Percentiles rank a stretch among this genome's conserved stretches.
Conservation (phyloP, 2,329 filamentous ascomycete species). For the Penicillium sp. region DNA sequence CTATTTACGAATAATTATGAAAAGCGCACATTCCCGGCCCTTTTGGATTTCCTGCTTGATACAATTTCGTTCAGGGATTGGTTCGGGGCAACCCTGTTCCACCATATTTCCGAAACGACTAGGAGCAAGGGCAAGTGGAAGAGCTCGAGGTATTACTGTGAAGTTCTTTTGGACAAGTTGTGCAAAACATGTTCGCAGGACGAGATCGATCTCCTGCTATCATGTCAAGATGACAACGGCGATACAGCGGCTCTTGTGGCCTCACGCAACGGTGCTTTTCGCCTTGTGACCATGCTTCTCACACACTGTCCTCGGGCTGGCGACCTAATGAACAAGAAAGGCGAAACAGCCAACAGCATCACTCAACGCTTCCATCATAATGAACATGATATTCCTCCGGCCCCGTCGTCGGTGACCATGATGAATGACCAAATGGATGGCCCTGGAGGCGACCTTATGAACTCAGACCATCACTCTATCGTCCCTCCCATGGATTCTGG, state of each 20-base stretch:
- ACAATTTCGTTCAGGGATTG: conserved; percentile 81
- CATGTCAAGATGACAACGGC: conserved; percentile 80
- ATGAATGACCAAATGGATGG: conserved; percentile 43
- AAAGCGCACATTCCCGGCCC: conserved; percentile 83
- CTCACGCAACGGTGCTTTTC: conserved; percentile 83
- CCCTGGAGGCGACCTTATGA: conserved; percentile 32
- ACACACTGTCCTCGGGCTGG: conserved; percentile 76
- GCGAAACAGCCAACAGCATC: conserved; percentile 81
- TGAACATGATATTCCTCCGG: conserved; percentile 67
- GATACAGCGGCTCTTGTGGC: conserved; percentile 90
- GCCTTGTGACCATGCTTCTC: conserved; percentile 68
- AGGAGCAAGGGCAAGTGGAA: conserved; percentile 83
- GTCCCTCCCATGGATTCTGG: conserved; percentile 45
- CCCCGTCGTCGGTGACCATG: conserved; percentile 68
- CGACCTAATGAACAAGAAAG: conserved; percentile 79
- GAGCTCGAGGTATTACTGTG: conserved; percentile 90
- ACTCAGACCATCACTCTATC: conserved; percentile 32
- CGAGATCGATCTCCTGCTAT: conserved; percentile 77
- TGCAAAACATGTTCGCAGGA: conserved; percentile 75
- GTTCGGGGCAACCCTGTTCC: conserved; percentile 85
- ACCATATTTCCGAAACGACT: conserved; percentile 90
- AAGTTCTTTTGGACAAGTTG: conserved; percentile 86
- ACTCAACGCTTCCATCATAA: conserved; percentile 73
- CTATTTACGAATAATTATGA: conserved; percentile 97
- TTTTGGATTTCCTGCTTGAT: conserved; percentile 80